phyloP scores from a whole-genome alignment of 2,329 filamentous ascomycete genomes.

The Fusarium compactum region DNA sequence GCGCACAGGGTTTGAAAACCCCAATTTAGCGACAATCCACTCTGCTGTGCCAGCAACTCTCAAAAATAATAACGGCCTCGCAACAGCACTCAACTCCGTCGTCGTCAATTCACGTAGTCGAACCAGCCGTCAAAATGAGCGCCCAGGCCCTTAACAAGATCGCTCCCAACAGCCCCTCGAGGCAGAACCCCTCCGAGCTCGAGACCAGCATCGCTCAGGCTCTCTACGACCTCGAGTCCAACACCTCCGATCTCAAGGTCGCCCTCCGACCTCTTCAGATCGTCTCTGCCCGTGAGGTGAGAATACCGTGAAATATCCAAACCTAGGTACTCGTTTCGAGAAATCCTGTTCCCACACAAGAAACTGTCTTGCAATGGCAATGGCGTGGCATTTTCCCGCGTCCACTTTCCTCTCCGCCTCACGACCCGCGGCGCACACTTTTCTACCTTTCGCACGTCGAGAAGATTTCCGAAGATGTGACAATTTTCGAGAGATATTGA shows the following conservation, averaged over 20 bases:
- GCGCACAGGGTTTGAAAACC: constrained; percentile 55
- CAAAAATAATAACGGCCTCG: constrained; percentile 49
- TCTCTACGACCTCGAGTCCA: constrained; percentile 99
- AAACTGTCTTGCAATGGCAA: constrained; percentile 52
- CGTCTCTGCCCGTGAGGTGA: constrained; percentile 99
- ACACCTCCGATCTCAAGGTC: constrained; percentile 97
- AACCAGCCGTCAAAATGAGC: constrained; percentile 69
- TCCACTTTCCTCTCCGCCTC: constrained; percentile 39
- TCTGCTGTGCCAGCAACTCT: constrained; percentile 34
- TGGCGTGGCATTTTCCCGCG: constrained; percentile 40
- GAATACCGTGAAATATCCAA: constrained; percentile 58
- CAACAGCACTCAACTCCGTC: constrained; percentile 44
- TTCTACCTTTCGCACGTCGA: constrained; percentile 13
- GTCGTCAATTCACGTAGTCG: constrained; percentile 50
- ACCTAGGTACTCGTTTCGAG: constrained; percentile 28
- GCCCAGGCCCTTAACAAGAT: constrained; percentile 94
- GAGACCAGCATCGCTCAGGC: constrained; percentile 97
- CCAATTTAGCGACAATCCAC: constrained; percentile 55
- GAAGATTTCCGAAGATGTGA: constrained; percentile 45
- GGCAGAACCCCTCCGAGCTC: constrained; percentile 95
- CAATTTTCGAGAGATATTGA: constrained; percentile 31
- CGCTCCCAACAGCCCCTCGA: constrained; percentile 94
- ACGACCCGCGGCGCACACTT: constrained; percentile 35
- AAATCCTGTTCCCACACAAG: constrained; percentile 59
- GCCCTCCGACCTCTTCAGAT: constrained; percentile 98